Conservation (phyloP, 345 rosid genomes). For the Melaleuca quinquenervia region DNA sequence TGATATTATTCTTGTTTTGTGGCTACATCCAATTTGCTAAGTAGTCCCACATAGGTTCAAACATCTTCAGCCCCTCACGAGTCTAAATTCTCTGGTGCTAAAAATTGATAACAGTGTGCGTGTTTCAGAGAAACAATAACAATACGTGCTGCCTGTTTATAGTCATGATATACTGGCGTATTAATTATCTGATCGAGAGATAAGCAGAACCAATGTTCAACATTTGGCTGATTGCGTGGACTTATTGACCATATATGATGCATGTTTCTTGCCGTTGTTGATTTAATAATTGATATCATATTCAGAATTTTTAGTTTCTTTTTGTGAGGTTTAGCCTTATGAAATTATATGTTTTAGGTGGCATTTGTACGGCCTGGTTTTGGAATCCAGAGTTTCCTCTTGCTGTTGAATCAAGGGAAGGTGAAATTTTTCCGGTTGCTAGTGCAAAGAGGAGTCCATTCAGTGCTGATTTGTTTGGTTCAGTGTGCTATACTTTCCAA, state of each 20-base stretch:
- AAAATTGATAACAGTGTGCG: neutral
- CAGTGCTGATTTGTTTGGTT: slow-evolving; percentile 56
- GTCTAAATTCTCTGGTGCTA: neutral
- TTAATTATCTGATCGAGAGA: neutral
- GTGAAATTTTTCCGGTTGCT: slow-evolving; percentile 1
- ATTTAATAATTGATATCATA: neutral
- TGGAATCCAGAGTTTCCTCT: slow-evolving; percentile 22
- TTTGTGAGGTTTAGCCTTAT: neutral
- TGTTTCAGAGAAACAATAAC: neutral
- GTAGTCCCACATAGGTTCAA: neutral
- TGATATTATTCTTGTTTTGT: neutral
- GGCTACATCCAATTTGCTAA: neutral
- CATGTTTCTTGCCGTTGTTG: neutral
- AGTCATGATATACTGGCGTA: neutral
- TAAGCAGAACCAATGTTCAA: neutral
- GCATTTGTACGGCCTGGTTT: slow-evolving; percentile 52
- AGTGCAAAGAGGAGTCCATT: slow-evolving; percentile 41
- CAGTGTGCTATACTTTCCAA: slow-evolving; percentile 64
- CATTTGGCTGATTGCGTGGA: neutral
- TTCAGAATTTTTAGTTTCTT: neutral
- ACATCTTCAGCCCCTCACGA: neutral
- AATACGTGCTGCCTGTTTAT: neutral
- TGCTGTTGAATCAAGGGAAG: slow-evolving; percentile 7
- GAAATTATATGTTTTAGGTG: slow-evolving; percentile 23
- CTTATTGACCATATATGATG: neutral